Evolutionary conservation across 768 basidiomycete genomes (phyloP).

Genomic region (Cyathus striatus): DNA sequence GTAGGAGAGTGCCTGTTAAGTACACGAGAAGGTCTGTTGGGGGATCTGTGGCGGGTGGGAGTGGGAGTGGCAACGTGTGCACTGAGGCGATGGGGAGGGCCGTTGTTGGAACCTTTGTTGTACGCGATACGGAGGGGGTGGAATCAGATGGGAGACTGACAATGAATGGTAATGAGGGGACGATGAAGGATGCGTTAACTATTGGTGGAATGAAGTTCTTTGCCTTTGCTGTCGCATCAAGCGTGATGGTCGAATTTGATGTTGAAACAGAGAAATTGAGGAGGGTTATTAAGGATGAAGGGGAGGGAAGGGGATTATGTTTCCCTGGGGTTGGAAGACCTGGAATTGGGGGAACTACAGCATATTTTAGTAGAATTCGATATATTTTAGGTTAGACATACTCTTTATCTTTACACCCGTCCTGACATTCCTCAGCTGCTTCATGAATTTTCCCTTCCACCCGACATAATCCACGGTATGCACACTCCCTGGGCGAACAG

Average conservation of each 20-base stretch:
- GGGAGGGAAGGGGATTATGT: slow-evolving; percentile 43
- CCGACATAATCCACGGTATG: too few species aligned
- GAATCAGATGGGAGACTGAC: slow-evolving; percentile 41
- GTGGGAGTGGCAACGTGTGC: slow-evolving; percentile 46
- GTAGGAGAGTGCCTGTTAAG: slow-evolving; percentile 56
- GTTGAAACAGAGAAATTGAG: slow-evolving; percentile 45
- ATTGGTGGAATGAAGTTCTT: slow-evolving; percentile 50
- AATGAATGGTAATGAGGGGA: slow-evolving; percentile 58
- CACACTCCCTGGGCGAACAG: slow-evolving; percentile 49
- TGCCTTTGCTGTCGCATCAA: slow-evolving; percentile 51
- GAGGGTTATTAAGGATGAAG: slow-evolving; percentile 57
- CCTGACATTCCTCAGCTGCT: slow-evolving; percentile 38
- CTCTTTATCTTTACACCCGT: slow-evolving; percentile 46
- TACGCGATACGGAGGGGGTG: too few species aligned
- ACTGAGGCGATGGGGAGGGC: slow-evolving; percentile 49
- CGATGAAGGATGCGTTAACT: slow-evolving; percentile 43
- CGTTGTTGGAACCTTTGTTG: too few species aligned
- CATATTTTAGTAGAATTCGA: slow-evolving; percentile 4
- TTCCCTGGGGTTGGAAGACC: slow-evolving; percentile 59
- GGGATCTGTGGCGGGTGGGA: slow-evolving; percentile 65
- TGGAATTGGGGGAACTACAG: slow-evolving; percentile 57
- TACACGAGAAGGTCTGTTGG: slow-evolving; percentile 57
- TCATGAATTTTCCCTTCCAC: slow-evolving; percentile 44
- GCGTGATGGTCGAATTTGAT: slow-evolving; percentile 22
- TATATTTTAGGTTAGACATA: slow-evolving; percentile 25